These are phyloP conservation scores for Brasilioporus rufonigricans DNA, from an alignment of 768 basidiomycete genomes.

Conservation along the genomic window DNA sequence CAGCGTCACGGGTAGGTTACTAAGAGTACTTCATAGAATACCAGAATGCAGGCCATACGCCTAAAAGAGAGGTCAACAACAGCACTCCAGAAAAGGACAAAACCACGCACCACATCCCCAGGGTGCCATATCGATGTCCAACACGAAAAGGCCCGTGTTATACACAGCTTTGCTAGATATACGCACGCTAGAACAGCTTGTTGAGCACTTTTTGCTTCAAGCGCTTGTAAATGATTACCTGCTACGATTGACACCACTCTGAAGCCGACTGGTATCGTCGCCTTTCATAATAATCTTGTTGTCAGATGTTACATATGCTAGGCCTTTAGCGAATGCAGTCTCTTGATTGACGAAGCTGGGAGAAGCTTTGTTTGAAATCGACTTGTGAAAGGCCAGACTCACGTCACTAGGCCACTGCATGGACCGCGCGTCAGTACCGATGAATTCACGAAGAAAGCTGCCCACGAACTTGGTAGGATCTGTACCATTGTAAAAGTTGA, in stretches of 20 bases:
- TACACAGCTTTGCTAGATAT: constrained; percentile 64
- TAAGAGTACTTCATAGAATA: constrained; percentile 22
- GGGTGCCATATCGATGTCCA: constrained; percentile 81
- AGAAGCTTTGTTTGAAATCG: constrained; percentile 8
- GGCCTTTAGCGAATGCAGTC: constrained; percentile 49
- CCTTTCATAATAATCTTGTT: constrained; percentile 74
- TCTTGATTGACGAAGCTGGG: constrained; percentile 59
- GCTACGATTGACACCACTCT: constrained; percentile 51
- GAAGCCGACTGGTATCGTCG: constrained; percentile 61
- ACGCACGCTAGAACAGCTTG: constrained; percentile 54
- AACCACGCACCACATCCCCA: constrained; percentile 72
- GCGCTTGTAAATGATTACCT: constrained; percentile 42
- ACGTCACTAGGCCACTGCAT: constrained; percentile 69
- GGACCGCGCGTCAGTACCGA: constrained; percentile 12
- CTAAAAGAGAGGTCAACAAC: constrained; percentile 33
- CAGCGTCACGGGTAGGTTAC: not conserved
- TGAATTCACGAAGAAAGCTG: constrained; percentile 2
- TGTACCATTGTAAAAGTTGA: constrained; percentile 52
- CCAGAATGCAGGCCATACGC: constrained; percentile 86
- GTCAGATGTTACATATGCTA: constrained; percentile 57
- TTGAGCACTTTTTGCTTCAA: not conserved
- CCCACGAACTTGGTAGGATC: constrained; percentile 62
- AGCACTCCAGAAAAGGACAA: not conserved
- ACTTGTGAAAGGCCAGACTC: constrained; percentile 26
- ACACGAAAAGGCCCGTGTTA: constrained; percentile 77